These are phyloP conservation scores for Wickerhamomyces mucosus DNA, from an alignment of 805 yeast genomes.

Conservation along the genomic window DNA sequence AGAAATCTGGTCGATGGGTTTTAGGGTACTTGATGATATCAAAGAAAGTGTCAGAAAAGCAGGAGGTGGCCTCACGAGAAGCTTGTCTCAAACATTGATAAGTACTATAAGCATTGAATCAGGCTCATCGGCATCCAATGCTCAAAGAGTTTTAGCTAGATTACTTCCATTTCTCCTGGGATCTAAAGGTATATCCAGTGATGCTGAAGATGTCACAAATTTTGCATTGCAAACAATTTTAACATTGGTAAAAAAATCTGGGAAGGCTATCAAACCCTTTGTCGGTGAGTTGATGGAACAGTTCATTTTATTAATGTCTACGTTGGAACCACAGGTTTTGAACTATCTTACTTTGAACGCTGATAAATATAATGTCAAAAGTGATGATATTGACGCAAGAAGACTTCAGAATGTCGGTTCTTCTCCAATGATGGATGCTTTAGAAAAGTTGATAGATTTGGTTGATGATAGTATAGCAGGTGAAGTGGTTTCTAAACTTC, in stretches of 20 bases:
- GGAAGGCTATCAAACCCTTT: conserved; percentile 52
- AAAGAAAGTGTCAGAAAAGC: conserved; percentile 87
- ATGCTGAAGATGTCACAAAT: conserved; percentile 72
- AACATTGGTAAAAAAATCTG: conserved; percentile 56
- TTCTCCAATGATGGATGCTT: conserved; percentile 85
- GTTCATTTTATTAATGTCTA: conserved; percentile 64
- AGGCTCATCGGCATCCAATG: conserved; percentile 30
- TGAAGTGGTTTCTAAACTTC: conserved; percentile 37
- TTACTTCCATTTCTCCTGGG: conserved; percentile 78
- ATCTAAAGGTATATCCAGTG: conserved; percentile 67
- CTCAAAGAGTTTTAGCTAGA: conserved; percentile 38
- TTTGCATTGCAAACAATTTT: conserved; percentile 73
- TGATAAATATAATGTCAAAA: conserved; percentile 68
- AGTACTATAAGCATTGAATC: conserved; percentile 40
- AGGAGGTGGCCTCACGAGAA: conserved; percentile 59
- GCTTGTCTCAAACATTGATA: conserved; percentile 53
- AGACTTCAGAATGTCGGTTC: conserved; percentile 63
- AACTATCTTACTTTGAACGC: conserved; percentile 85
- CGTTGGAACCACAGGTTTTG: conserved; percentile 83
- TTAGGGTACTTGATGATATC: conserved; percentile 86
- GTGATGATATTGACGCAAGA: conserved; percentile 66
- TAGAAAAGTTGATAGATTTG: conserved; percentile 58
- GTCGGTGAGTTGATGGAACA: conserved; percentile 62
- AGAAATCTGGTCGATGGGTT: conserved; percentile 79
- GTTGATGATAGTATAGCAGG: conserved; percentile 35